These are phyloP conservation scores for Tulasnella sp. DNA, from an alignment of 768 basidiomycete genomes.

Conservation along the genomic window DNA sequence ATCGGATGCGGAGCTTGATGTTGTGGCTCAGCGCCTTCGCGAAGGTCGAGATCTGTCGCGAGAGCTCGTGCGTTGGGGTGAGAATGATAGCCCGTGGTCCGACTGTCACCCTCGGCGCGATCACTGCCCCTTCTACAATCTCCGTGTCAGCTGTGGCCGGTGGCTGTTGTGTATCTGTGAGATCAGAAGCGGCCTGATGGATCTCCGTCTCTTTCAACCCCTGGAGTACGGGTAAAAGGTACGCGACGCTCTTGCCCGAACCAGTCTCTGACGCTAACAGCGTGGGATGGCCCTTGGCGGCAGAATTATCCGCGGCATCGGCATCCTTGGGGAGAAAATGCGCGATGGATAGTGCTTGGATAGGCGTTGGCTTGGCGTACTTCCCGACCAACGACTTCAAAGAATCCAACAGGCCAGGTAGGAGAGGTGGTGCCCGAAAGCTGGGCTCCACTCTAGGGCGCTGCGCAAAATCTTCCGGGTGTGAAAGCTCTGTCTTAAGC, in stretches of 20 bases:
- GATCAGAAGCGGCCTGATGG: slow-evolving; percentile 4
- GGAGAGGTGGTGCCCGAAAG: slow-evolving; percentile 61
- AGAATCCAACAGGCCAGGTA: slow-evolving; percentile 51
- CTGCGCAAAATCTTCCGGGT: not conserved
- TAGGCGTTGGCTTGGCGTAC: slow-evolving; percentile 53
- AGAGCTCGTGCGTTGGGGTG: slow-evolving; percentile 82
- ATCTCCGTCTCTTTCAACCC: slow-evolving; percentile 59
- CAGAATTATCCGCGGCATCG: slow-evolving; percentile 12
- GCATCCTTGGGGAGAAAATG: slow-evolving; percentile 38
- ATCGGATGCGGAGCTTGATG: slow-evolving; percentile 65
- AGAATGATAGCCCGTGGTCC: slow-evolving; percentile 72
- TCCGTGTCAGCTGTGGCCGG: not conserved
- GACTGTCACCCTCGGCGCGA: slow-evolving; percentile 27
- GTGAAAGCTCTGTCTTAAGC: slow-evolving; percentile 4
- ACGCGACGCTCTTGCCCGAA: slow-evolving; percentile 86
- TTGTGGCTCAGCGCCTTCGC: slow-evolving; percentile 67
- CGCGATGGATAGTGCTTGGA: slow-evolving; percentile 66
- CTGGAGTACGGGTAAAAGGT: slow-evolving; percentile 75
- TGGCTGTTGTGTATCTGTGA: not conserved
- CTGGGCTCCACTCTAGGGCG: not conserved
- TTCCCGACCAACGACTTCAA: slow-evolving; percentile 49
- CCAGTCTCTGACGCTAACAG: slow-evolving; percentile 85
- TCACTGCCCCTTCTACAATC: not conserved
- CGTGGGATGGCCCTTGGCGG: slow-evolving; percentile 30
- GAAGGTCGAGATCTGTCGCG: slow-evolving; percentile 64